Evolutionary conservation across 805 yeast genomes (phyloP), one percentile per base, ranked within the genome.

Genomic region (Yueomyces sinensis): DNA sequence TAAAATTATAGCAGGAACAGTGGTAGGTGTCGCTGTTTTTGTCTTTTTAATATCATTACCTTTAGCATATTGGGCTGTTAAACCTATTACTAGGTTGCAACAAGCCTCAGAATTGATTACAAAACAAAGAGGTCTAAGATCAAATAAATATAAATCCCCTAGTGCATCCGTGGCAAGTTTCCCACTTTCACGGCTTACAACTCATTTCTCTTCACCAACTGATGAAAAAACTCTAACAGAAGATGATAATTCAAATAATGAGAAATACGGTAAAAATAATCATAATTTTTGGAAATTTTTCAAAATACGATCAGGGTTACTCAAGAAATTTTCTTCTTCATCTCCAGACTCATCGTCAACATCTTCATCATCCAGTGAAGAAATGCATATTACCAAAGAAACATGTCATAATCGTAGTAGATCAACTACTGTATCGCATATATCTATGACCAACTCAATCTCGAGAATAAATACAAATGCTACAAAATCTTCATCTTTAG

Each of bases 21-120:
- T 82, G 17, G 62, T 86, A 27, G 93, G 82, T 1, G 72, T 81
- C 18, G 91, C 91, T 4, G 82, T 63, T 1, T 70, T 78, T 42
- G 72, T 83, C 64, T 74, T 82, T 43, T 41, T 82, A 1, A 52
- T 82, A n/a, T 82, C 95, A 1, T 71, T 84, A 51, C 89, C 93
- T 6, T 56, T 86, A 34, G 84, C 94, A 0, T 84, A 82, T 39
- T 79, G 76, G 65, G 84, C 87, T 22, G 87, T 84, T 6, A 59
- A 81, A 42, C 95, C 96, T 0, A 83, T 86, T 38, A 70, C 82
- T 30, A 68, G 76, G 38, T 63, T 86, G 30, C 84, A 81, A 47
- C 73, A 74, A 41, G 94, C 94, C 1, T 82, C 95, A 0, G 95
- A 83, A 49, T 42, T 50, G 1, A 63, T 65, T 7, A 55, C 66